Base-by-base conservation (phyloP, 768 basidiomycete species). In the Suillus cothurnatus region DNA sequence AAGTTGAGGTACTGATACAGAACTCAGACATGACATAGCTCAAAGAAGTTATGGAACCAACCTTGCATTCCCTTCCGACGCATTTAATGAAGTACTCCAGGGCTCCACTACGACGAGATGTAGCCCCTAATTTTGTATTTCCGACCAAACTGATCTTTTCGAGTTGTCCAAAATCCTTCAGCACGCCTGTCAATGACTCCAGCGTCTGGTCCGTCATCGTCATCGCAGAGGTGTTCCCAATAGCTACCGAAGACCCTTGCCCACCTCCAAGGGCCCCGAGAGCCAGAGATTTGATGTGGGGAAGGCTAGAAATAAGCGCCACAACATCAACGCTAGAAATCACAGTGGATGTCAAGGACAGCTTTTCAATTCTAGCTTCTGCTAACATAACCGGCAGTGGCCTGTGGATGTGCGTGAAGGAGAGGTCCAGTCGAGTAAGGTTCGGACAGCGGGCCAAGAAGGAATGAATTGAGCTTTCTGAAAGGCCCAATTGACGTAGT, bases 61-160 rank as follows among this genome's bases (percentile, higher is more conserved):
- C 89, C 78, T 81, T 87, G 79, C 87, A 89, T 47, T 76, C 81
- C 66, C 86, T 79, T 28, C 90, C 89, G 17, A 90, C 84, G 11
- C 73, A 76, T 53, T 72, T 69, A 34, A 92, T 69, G 66, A 91
- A 83, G 28, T 79, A 71, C 2, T 75, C 68, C 6, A 90, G 70
- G 1, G 85, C 75, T 4, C 77, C 69, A 9, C 76, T 71, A 57
- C 67, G 70, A 55, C 73, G 72, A 8, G 78, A 74, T 0, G 73
- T 70, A n/a, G 77, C 61, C 8, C 86, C 86, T 21, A 92, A 71
- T 64, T 88, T 89, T 6, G 80, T 79, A 69, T 91, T 92, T 8
- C 86, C 86, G 8, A 88, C 88, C 9, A 92, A 77, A 70, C 76
- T 91, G 58, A 92, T 64, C 65, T 78, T 81, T 62, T 87, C 84